Evolutionary conservation across 345 rosid genomes (phyloP).

Genomic region (Anastatica hierochuntica): DNA sequence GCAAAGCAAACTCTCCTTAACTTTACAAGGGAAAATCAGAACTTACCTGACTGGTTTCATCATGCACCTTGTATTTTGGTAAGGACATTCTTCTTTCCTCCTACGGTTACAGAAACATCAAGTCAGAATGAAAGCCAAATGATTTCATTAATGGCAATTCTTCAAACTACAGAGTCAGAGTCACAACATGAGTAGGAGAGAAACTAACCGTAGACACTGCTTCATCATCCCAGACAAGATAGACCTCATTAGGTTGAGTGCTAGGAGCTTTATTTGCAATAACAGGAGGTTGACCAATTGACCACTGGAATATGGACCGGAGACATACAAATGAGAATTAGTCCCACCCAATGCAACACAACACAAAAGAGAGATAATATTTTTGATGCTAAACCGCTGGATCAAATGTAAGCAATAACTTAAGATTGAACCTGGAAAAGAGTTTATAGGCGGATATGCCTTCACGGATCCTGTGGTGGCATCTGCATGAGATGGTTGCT

Average conservation of each 20-base stretch:
- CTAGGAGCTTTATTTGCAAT: conserved; percentile 88
- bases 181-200: conserved; percentile 5
- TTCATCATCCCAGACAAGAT: conserved; percentile 98
- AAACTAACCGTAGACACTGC: conserved; percentile 91
- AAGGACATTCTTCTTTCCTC: conserved; percentile 97
- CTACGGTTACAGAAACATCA: conserved; percentile 32
- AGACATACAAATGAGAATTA: conserved; percentile 85
- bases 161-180: background rate
- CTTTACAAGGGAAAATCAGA: conserved; percentile 38
- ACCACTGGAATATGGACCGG: conserved; percentile 93
- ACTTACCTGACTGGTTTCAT: conserved; percentile 99
- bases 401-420: background rate
- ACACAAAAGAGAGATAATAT: background rate
- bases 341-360: conserved; percentile 35
- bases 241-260: conserved; percentile 76
- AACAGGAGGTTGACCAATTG: conserved; percentile 98
- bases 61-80: conserved; percentile 94
- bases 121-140: background rate
- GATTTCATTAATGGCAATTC: background rate
- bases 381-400: background rate
- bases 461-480: conserved; percentile 33
- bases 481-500: conserved; percentile 46
- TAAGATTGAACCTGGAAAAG: conserved; percentile 39
- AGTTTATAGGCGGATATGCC: conserved; percentile 25
- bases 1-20: conserved; percentile 28